phyloP scores from a whole-genome alignment of 495 filamentous ascomycete species.

The Tuber melanosporum region DNA sequence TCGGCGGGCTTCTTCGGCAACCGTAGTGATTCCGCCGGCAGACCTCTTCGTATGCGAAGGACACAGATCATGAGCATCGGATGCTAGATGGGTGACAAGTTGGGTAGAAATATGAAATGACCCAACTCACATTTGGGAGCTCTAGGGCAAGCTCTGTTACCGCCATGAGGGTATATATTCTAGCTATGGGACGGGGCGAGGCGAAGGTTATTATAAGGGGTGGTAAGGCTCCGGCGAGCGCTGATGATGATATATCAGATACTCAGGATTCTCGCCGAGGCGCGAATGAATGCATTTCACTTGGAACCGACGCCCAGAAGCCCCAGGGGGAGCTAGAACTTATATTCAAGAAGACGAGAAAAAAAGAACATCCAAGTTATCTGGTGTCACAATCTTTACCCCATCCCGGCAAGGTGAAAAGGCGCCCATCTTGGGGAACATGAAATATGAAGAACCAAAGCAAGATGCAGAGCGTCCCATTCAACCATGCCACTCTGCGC shows the following conservation, averaged over 20 bases:
- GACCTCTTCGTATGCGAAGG: background rate
- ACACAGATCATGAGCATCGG: background rate
- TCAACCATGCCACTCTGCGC: background rate
- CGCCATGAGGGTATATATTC: conserved; percentile 1
- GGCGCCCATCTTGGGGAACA: background rate
- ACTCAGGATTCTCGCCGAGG: background rate
- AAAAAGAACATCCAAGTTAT: background rate
- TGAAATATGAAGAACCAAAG: background rate
- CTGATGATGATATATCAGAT: background rate
- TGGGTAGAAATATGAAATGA: background rate
- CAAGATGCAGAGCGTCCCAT: background rate
- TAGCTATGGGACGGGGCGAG: background rate
- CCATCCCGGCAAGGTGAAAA: background rate
- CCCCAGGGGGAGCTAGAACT: background rate
- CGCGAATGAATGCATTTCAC: background rate
- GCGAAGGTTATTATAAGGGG: background rate
- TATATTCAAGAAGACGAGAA: background rate
- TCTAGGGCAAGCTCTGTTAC: conserved; percentile 6
- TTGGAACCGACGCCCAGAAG: background rate
- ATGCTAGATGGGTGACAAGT: background rate
- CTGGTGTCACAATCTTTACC: background rate
- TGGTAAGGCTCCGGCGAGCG: background rate
- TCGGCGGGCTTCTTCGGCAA: conserved; percentile 9
- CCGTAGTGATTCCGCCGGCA: background rate
- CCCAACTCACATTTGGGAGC: conserved; percentile 17